Evolutionary conservation across 257 asterid species (phyloP), one percentile per base, ranked within the genome.

Genomic region (Nicotiana paniculata): DNA sequence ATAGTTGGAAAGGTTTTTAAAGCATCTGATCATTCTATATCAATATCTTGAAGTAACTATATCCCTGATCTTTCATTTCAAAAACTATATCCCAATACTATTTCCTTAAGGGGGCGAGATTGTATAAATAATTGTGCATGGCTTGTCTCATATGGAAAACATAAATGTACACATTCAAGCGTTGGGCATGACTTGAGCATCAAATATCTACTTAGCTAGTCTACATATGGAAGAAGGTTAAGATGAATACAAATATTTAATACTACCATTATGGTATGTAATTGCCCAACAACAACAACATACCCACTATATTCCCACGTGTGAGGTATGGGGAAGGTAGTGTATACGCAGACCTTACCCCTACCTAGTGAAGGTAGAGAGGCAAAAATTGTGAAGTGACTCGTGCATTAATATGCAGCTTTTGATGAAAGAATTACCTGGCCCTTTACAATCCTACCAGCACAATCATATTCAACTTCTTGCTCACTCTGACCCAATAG

Each of bases 371-470:
- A 39, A 39, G 10, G 46, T 6, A 39, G 46, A 39, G 46, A 39
- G 46, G 10, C 11, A 26, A 74, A 46, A 48, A 37, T 26, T 51
- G 43, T 16, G 4, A 51, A 51, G 63, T 26, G 5, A 51, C 17
- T 75, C 35, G 48, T 15, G 75, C 46, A 74, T 7, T 33, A 74
- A 26, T 1, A 26, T 51, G 79, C 39, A 74, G 79, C 59, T 13
- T 24, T n/a, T 32, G 16, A 11, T 16, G 28, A 33, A 61, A 62
- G 54, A 12, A 28, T 77, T 92, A 96, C 99, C 99, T 96, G 97
- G 84, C 99, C 99, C 82, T 94, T 96, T 77, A 96, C 89, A 83
- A 96, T 86, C 91, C 99, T 93, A 72, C 97, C 98, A 81, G 98
- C 97, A 62, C 97, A 94, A 79, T 96, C 99, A 84, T 96, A 96